Percentiles rank a stretch among this genome's conserved stretches.
Conservation (phyloP, 2,329 filamentous ascomycete species). For the Hirsutella thompsonii region DNA sequence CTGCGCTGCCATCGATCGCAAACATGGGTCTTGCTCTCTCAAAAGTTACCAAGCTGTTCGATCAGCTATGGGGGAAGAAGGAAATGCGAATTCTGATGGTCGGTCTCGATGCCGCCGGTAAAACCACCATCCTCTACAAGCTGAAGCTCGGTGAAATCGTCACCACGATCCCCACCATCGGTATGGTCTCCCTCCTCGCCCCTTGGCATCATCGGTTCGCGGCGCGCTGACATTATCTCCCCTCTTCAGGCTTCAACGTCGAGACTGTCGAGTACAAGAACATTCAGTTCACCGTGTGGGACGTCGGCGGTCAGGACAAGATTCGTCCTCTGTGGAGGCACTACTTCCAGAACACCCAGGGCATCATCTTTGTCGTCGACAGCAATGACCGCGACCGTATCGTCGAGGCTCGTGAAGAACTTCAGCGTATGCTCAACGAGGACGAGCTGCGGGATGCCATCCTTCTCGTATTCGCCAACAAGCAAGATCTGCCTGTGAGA, state of each 20-base stretch:
- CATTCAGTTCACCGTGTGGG: slow-evolving; percentile 99
- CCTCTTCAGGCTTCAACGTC: slow-evolving; percentile 86
- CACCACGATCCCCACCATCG: slow-evolving; percentile 97
- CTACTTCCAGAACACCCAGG: slow-evolving; percentile 99
- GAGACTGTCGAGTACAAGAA: slow-evolving; percentile 99
- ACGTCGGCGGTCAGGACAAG: slow-evolving; percentile 99
- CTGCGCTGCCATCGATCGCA: slow-evolving; percentile 33
- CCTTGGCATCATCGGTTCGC: background rate
- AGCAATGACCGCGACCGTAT: slow-evolving; percentile 98
- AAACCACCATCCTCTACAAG: slow-evolving; percentile 99
- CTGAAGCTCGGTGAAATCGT: slow-evolving; percentile 99
- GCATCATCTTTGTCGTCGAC: slow-evolving; percentile 99
- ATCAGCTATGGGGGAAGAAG: slow-evolving; percentile 97
- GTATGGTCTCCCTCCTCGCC: slow-evolving; percentile 29
- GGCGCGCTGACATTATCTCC: slow-evolving; percentile 9
- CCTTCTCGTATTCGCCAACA: slow-evolving; percentile 97
- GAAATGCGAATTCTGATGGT: slow-evolving; percentile 99
- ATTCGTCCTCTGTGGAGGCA: slow-evolving; percentile 98
- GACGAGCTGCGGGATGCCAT: slow-evolving; percentile 96
- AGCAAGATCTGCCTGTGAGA: slow-evolving; percentile 96
- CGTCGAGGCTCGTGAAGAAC: slow-evolving; percentile 89
- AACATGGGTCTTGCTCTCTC: slow-evolving; percentile 98
- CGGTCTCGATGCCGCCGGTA: slow-evolving; percentile 97
- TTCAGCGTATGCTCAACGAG: slow-evolving; percentile 98
- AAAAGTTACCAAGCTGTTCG: slow-evolving; percentile 94